Base-by-base conservation (phyloP, 495 filamentous ascomycete genomes). In the Xylaria cubensis region DNA sequence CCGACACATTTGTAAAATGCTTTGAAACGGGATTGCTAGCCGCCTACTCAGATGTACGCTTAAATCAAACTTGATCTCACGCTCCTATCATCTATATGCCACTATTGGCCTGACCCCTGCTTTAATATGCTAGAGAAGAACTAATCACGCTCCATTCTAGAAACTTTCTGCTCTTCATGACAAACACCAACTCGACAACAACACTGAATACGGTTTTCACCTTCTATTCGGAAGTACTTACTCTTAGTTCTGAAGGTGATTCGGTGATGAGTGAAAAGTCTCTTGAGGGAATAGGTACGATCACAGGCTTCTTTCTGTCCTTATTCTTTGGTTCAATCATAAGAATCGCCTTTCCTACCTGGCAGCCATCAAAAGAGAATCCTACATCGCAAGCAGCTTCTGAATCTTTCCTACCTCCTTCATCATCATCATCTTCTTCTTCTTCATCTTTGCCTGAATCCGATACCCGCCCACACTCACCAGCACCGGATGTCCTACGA, bases 81-180 rank as follows among this genome's bases (percentile, higher is more conserved):
- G 34, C 36, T 50, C 10, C 36, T 36, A 9, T 21, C 58, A 29
- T 41, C 19, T 1, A 48, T 4, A 21, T 19, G 21, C 4, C 17
- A 12, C 17, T 48, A n/a, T n/a, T 15, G 32, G 39, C 41, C 15
- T 36, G 48, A 24, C 36, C 17, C 29, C 19, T 44, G 32, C 12
- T 42, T 29, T 12, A 12, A 15, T 15, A 50, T 56, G 34, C 15
- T 1, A 19, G 48, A 64, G n/a, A 41, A 21, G 39, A 48, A 78
- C 71, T 78, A 51, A 80, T 55, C 73, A 70, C 1, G 12, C 19
- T 13, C 50, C 10, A 8, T 39, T 48, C 41, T 66, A 97, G 96
- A 73, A 92, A 98, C 81, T 98, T 98, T 81, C 88, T 99, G 9
- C 90, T 99, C 62, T 99, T 99, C 82, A 91, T 98, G 72, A 94